Percentiles rank a stretch among this genome's conserved stretches.
Evolutionary conservation across 331 rosid species (phyloP).

Genomic region (Phaseolus coccineus): DNA sequence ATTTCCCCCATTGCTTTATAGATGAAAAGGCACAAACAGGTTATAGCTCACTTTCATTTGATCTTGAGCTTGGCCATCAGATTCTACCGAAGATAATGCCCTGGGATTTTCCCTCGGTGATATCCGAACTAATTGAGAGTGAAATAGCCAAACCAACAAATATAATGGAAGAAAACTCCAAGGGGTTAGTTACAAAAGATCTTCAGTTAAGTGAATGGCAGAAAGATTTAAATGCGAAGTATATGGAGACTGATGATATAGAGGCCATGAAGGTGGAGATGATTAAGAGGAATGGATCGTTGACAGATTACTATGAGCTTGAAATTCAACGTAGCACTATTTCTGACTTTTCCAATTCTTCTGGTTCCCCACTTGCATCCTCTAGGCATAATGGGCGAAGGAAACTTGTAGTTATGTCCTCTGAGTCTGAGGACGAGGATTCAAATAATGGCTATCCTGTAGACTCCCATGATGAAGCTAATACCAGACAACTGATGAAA

Average conservation of each 20-base stretch:
- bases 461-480: constrained; percentile 45
- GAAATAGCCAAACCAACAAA: constrained; percentile 61
- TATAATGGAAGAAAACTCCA: constrained; percentile 57
- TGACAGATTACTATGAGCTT: constrained; percentile 63
- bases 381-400: constrained; percentile 55
- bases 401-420: constrained; percentile 78
- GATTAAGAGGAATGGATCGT: constrained; percentile 76
- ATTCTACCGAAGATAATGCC: constrained; percentile 84
- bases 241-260: constrained; percentile 50
- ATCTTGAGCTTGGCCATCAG: constrained; percentile 78
- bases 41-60: constrained; percentile 67
- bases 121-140: constrained; percentile 72
- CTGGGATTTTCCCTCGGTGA: constrained; percentile 85
- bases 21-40: constrained; percentile 55
- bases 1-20: constrained; percentile 46
- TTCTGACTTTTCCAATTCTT: constrained; percentile 62
- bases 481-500: constrained; percentile 45
- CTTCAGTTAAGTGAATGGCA: constrained; percentile 48
- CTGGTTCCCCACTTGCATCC: constrained; percentile 58
- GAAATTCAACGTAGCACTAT: constrained; percentile 55
- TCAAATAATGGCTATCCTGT: constrained; percentile 39
- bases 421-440: constrained; percentile 89
- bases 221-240: constrained; percentile 44
- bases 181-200: constrained; percentile 52
- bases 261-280: constrained; percentile 80